These are phyloP conservation scores for Beauveria bassiana DNA, from an alignment of 2,329 filamentous ascomycete genomes.

Conservation along the genomic window DNA sequence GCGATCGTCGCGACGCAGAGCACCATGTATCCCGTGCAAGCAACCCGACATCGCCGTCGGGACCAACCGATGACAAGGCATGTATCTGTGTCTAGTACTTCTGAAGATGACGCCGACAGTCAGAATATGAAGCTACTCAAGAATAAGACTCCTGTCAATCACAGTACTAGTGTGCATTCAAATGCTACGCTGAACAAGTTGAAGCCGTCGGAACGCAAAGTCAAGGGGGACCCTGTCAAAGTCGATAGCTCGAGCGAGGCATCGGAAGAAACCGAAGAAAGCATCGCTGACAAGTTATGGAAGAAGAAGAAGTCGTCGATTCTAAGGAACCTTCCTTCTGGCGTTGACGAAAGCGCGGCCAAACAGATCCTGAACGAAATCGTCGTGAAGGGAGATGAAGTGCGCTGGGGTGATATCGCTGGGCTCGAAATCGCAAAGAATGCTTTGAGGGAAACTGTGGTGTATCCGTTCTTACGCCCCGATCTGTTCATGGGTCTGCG, in stretches of 20 bases:
- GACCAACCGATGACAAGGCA: conserved; percentile 11
- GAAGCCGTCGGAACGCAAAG: conserved; percentile 21
- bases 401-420: conserved; percentile 90
- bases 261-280: conserved; percentile 35
- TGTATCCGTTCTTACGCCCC: conserved; percentile 91
- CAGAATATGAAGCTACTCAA: background rate
- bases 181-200: background rate
- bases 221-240: conserved; percentile 27
- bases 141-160: conserved; percentile 5
- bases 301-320: conserved; percentile 56
- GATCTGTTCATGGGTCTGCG: conserved; percentile 93
- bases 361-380: conserved; percentile 95
- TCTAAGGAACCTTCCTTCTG: conserved; percentile 70
- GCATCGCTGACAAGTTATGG: conserved; percentile 41
- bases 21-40: conserved; percentile 12
- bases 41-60: conserved; percentile 17
- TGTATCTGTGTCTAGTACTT: conserved; percentile 12
- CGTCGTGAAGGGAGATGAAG: conserved; percentile 86
- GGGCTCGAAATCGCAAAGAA: conserved; percentile 86
- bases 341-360: conserved; percentile 74
- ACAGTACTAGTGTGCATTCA: background rate
- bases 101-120: conserved; percentile 17
- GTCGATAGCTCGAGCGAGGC: conserved; percentile 40
- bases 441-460: conserved; percentile 88
- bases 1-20: conserved; percentile 8